Conservation (phyloP, 106 monocot species). For the Allium cepa region DNA sequence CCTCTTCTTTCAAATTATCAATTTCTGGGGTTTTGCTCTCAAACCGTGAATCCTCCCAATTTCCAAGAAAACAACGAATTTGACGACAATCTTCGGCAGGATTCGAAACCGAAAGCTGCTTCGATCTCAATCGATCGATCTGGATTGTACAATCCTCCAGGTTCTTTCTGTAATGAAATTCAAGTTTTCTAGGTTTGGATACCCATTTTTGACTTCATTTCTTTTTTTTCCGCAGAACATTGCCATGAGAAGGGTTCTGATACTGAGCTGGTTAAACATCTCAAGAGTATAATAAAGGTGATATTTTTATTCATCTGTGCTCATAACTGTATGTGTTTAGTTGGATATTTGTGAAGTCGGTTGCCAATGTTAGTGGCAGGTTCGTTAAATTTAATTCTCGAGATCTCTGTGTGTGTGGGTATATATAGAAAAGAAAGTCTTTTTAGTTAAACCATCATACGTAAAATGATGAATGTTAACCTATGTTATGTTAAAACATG, state of each 20-base stretch:
- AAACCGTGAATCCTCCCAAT: slow-evolving; percentile 18
- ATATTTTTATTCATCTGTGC: background rate
- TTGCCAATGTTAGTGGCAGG: no score
- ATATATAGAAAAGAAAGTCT: no score
- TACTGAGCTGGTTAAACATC: slow-evolving; percentile 76
- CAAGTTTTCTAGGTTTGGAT: background rate
- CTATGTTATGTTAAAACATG: no score
- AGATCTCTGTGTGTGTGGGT: no score
- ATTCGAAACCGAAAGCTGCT: slow-evolving; percentile 9
- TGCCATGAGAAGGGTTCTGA: slow-evolving; percentile 48
- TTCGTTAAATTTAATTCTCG: no score
- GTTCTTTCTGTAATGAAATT: slow-evolving; percentile 13
- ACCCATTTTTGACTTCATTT: background rate
- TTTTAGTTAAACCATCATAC: no score
- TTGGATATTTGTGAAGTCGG: no score
- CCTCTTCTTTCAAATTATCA: slow-evolving; percentile 5
- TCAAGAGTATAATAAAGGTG: slow-evolving; percentile 94
- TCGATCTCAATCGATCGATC: slow-evolving; percentile 75
- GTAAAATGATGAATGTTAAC: no score
- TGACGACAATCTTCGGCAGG: slow-evolving; percentile 4
- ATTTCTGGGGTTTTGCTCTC: slow-evolving; percentile 16
- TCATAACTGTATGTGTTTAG: no score
- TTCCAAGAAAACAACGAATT: slow-evolving; percentile 11
- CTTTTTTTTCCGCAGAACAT: slow-evolving; percentile 39
- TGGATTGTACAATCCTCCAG: slow-evolving; percentile 66